Evolutionary conservation across 2,329 filamentous ascomycete species (phyloP).

Genomic region (Fusarium nematophilum): DNA sequence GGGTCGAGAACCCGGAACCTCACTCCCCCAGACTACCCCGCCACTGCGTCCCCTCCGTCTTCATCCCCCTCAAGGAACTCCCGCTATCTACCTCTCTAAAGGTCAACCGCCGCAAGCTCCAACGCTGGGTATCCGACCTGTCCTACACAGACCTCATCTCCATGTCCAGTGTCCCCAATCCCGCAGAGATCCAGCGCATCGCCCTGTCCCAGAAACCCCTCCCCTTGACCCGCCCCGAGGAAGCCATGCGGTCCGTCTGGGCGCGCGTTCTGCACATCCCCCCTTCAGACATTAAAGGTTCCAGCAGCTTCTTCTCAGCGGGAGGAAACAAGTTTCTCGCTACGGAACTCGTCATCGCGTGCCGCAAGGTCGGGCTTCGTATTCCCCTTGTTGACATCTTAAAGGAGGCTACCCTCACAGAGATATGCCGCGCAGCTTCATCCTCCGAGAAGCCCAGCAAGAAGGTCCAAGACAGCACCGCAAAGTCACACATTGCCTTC

Average conservation of each 20-base stretch:
- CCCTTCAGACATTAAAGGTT: constrained; percentile 53
- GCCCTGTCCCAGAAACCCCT: constrained; percentile 54
- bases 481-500: background rate
- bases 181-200: constrained; percentile 50
- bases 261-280: constrained; percentile 55
- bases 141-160: constrained; percentile 57
- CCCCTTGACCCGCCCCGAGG: constrained; percentile 60
- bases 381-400: constrained; percentile 58
- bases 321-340: constrained; percentile 61
- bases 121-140: constrained; percentile 56
- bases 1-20: constrained; percentile 48
- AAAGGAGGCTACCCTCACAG: constrained; percentile 54
- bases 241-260: constrained; percentile 61
- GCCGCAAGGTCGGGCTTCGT: constrained; percentile 55
- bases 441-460: constrained; percentile 27
- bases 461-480: background rate
- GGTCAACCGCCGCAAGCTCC: constrained; percentile 60
- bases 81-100: constrained; percentile 63
- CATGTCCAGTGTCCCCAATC: constrained; percentile 53
- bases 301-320: constrained; percentile 58
- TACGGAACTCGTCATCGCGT: constrained; percentile 56
- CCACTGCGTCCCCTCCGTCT: constrained; percentile 60
- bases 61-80: constrained; percentile 60
- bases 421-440: constrained; percentile 55
- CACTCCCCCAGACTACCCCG: constrained; percentile 45